A percentile compares a stretch with the other conserved stretches of the same genome.
phyloP scores from a whole-genome alignment of 176 grass and related monocot species.

The Oropetium thomaeum region DNA sequence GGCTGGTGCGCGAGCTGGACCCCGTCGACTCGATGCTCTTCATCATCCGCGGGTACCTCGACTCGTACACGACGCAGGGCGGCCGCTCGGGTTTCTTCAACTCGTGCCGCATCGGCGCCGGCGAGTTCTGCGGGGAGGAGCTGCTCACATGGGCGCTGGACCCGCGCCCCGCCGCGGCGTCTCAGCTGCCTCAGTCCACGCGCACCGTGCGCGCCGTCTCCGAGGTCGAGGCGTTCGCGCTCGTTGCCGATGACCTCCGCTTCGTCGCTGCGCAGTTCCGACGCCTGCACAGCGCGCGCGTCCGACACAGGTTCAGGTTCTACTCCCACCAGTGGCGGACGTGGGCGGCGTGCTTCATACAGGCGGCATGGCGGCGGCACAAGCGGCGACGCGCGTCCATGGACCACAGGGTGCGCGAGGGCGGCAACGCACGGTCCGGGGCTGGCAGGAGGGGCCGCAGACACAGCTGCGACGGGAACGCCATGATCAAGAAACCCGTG shows the following conservation, averaged over 20 bases:
- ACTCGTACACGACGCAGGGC: constrained; percentile 89
- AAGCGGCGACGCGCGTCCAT: constrained; percentile 66
- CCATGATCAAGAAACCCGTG: constrained; percentile 62
- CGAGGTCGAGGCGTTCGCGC: constrained; percentile 93
- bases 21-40: constrained; percentile 87
- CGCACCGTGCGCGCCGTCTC: constrained; percentile 84
- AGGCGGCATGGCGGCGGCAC: constrained; percentile 74
- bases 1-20: constrained; percentile 81
- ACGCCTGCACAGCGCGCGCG: constrained; percentile 73
- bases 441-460: constrained; percentile 21
- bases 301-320: constrained; percentile 84
- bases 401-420: constrained; percentile 48
- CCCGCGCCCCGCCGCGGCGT: constrained; percentile 39
- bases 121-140: constrained; percentile 97
- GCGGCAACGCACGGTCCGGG: background rate
- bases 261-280: constrained; percentile 83
- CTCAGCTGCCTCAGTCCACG: constrained; percentile 76
- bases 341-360: constrained; percentile 95
- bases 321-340: constrained; percentile 94
- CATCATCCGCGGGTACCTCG: constrained; percentile 87
- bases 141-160: constrained; percentile 93
- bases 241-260: constrained; percentile 77
- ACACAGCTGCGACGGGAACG: constrained; percentile 27
- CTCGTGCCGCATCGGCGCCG: constrained; percentile 78
- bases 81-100: constrained; percentile 89